phyloP scores from a whole-genome alignment of 805 yeast species.

The Candida morakotiae region DNA sequence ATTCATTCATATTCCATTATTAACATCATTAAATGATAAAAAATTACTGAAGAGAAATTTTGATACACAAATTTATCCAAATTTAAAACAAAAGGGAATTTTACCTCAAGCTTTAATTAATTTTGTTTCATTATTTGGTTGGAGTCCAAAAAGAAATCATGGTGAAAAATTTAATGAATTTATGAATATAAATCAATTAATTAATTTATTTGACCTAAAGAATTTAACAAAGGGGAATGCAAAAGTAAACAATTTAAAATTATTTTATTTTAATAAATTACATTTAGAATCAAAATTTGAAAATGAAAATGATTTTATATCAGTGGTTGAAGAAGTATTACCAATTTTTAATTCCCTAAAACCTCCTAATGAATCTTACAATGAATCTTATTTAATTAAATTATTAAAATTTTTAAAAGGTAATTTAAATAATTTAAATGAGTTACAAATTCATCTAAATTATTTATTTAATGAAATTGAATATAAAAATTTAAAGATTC shows the following conservation, averaged over 20 bases:
- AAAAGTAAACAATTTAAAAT: slow-evolving; percentile 77
- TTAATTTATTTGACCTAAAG: slow-evolving; percentile 54
- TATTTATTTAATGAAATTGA: slow-evolving; percentile 46
- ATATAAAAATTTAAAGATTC: slow-evolving; percentile 17
- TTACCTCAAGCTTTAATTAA: slow-evolving; percentile 86
- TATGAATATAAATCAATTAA: slow-evolving; percentile 49
- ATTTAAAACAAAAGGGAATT: slow-evolving; percentile 56
- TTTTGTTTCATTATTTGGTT: slow-evolving; percentile 87
- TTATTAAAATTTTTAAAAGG: slow-evolving; percentile 45
- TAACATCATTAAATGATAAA: slow-evolving; percentile 68
- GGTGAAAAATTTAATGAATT: slow-evolving; percentile 51
- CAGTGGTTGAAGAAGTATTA: slow-evolving; percentile 30
- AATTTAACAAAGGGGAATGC: slow-evolving; percentile 91
- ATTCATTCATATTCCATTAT: slow-evolving; percentile 84
- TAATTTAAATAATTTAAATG: slow-evolving; percentile 50
- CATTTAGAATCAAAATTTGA: slow-evolving; percentile 43
- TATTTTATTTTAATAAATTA: slow-evolving; percentile 71
- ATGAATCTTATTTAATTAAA: slow-evolving; percentile 20
- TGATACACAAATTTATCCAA: slow-evolving; percentile 61
- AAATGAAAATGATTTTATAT: slow-evolving; percentile 17
- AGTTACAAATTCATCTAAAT: slow-evolving; percentile 42
- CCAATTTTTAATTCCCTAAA: slow-evolving; percentile 16
- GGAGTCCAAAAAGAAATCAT: slow-evolving; percentile 73
- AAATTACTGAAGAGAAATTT: slow-evolving; percentile 86
- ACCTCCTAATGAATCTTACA: slow-evolving; percentile 8